phyloP scores from a whole-genome alignment of 768 basidiomycete species.

The Phaeotremella fagi region DNA sequence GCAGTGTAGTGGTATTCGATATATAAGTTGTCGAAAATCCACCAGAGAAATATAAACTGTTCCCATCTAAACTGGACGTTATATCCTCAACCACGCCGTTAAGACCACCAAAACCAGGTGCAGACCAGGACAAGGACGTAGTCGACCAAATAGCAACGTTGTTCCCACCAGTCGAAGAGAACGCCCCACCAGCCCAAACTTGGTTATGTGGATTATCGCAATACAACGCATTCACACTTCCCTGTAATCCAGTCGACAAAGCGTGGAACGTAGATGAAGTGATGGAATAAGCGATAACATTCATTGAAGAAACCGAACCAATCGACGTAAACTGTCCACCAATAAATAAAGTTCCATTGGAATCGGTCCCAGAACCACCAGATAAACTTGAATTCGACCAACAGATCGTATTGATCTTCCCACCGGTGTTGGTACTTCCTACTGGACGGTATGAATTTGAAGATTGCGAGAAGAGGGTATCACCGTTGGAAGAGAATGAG shows the following conservation, averaged over 20 bases:
- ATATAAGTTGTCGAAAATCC: conserved; percentile 73
- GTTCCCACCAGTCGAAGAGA: conserved; percentile 27
- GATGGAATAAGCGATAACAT: conserved; percentile 66
- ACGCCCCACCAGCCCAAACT: conserved; percentile 48
- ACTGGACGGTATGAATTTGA: conserved; percentile 66
- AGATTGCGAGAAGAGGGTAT: conserved; percentile 60
- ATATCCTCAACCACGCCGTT: conserved; percentile 74
- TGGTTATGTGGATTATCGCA: conserved; percentile 58
- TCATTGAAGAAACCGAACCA: conserved; percentile 57
- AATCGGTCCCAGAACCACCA: not conserved
- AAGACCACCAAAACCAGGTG: conserved; percentile 76
- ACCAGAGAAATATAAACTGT: conserved; percentile 80
- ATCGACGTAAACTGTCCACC: conserved; percentile 79
- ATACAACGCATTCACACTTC: conserved; percentile 64
- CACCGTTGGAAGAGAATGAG: conserved; percentile 25
- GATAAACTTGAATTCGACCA: conserved; percentile 27
- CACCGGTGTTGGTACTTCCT: conserved; percentile 75
- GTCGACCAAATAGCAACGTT: conserved; percentile 47
- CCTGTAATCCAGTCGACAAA: conserved; percentile 59
- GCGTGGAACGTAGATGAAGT: conserved; percentile 14
- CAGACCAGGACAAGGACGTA: conserved; percentile 58
- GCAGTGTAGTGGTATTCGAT: conserved; percentile 40
- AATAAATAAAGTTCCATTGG: conserved; percentile 63
- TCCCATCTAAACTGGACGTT: conserved; percentile 62
- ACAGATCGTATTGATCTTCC: conserved; percentile 70